Evolutionary conservation across 208 protist species (phyloP), one percentile per base, ranked within the genome.

Genomic region (Lotmaria passim): DNA sequence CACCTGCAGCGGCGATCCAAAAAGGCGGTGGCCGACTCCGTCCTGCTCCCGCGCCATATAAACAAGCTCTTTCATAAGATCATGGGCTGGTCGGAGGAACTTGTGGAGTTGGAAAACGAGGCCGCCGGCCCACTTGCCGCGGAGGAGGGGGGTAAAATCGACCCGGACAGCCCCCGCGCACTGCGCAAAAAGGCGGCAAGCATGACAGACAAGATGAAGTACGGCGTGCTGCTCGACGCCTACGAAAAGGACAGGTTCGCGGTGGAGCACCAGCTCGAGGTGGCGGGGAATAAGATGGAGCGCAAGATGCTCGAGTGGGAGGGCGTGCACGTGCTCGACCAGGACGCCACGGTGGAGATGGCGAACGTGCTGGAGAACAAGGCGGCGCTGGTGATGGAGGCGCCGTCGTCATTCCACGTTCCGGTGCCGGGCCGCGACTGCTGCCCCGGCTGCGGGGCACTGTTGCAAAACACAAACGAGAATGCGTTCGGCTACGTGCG

Each of bases 21-120:
- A 28, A 81, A 83, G 50, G 87, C 90, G 69, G 82, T 73, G 36
- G 85, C 86, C 2, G 89, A 95, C 60, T 85, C 92, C 21, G 88
- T 94, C 31, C 33, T 86, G 43, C 79, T 96, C 28, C 92, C 92
- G 3, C 87, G 87, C 11, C 92, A 96, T 72, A 88, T 96, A 57
- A 96, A 96, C 70, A 69, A 73, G 44, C 79, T 96, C 19, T 96
- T 96, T 76, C 92, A 96, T 75, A 93, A 95, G 73, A 96, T 96
- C 59, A 96, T 96, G 92, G 92, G 92, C 14, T 96, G 92, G 90
- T 82, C 92, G 10, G 84, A 94, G 76, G 89, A 96, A 21, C 71
- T 93, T 12, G 91, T 82, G 28, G 85, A 94, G 46, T 41, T 93
- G 31, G 88, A 94, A 28, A 56, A 72, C 28, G 68, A 71, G 48